Evolutionary conservation across 2,329 filamentous ascomycete genomes (phyloP).

Genomic region (Cucurbitaria berberidis): DNA sequence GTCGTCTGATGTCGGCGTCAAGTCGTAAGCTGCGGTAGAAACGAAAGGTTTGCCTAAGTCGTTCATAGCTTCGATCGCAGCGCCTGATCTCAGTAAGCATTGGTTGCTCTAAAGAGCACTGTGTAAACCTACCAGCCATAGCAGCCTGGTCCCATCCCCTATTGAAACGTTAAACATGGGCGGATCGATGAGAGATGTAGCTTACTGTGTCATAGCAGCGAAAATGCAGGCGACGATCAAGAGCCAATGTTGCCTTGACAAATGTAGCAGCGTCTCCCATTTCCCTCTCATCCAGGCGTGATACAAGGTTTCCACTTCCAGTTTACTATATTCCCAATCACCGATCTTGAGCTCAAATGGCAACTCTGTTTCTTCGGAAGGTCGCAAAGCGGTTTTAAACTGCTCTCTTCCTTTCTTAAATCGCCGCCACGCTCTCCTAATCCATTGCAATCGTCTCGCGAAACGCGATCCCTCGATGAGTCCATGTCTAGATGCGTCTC

Average conservation of each 20-base stretch:
- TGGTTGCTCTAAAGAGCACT: neutral
- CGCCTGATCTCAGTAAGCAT: neutral
- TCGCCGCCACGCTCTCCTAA: no score
- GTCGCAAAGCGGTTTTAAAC: no score
- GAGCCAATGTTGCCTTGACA: conserved; percentile 1
- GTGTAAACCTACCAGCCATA: conserved; percentile 1
- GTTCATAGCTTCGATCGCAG: conserved; percentile 5
- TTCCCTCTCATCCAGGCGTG: neutral
- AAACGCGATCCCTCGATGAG: no score
- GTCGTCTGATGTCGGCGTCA: neutral
- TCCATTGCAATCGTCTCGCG: no score
- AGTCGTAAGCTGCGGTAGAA: neutral
- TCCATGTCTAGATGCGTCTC: no score
- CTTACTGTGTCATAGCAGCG: conserved; percentile 5
- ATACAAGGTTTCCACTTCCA: neutral
- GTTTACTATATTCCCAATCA: neutral
- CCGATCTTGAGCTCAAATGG: neutral
- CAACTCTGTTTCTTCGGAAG: no score
- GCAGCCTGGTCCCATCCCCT: conserved; percentile 9
- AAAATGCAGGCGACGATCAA: conserved; percentile 3
- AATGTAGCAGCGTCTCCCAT: neutral
- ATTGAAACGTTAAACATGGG: neutral
- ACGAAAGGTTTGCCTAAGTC: neutral
- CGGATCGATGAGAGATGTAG: neutral
- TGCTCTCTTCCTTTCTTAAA: no score